Percentiles rank a stretch among this genome's conserved stretches.
Evolutionary conservation across 208 protist genomes (phyloP).

Genomic region (Hexamita inflata): DNA sequence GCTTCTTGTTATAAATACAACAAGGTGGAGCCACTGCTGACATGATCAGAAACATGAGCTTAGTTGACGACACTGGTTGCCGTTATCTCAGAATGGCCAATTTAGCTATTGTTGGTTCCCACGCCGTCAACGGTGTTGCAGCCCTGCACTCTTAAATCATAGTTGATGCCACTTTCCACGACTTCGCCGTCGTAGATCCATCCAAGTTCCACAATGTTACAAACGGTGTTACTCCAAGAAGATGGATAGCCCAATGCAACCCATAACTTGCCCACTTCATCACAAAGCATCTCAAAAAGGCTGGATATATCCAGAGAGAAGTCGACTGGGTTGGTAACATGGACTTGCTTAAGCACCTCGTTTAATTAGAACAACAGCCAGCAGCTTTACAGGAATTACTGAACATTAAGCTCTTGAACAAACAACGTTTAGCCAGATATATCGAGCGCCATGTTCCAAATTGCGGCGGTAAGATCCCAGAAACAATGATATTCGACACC

Average conservation of each 20-base stretch:
- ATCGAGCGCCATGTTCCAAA: conserved; percentile 42
- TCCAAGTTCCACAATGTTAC: conserved; percentile 65
- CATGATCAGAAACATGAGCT: conserved; percentile 34
- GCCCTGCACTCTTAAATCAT: conserved; percentile 60
- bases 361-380: conserved; percentile 42
- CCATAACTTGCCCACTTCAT: conserved; percentile 49
- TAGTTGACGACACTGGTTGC: conserved; percentile 56
- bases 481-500: conserved; percentile 55
- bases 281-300: conserved; percentile 42
- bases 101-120: conserved; percentile 58
- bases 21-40: conserved; percentile 37
- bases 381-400: neutral
- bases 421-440: conserved; percentile 49
- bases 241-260: conserved; percentile 62
- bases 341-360: conserved; percentile 45
- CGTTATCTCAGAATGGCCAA: conserved; percentile 45
- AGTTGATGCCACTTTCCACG: conserved; percentile 49
- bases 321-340: conserved; percentile 52
- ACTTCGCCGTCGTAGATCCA: conserved; percentile 57
- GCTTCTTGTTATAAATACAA: conserved; percentile 47
- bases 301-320: conserved; percentile 3
- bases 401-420: conserved; percentile 44
- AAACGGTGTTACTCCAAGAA: conserved; percentile 64
- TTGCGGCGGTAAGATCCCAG: conserved; percentile 46
- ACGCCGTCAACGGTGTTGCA: conserved; percentile 64